Percentiles rank a stretch among this genome's conserved stretches.
Conservation (phyloP, 371 early-diverging fungal species). For the Haplosporangium sp. region DNA sequence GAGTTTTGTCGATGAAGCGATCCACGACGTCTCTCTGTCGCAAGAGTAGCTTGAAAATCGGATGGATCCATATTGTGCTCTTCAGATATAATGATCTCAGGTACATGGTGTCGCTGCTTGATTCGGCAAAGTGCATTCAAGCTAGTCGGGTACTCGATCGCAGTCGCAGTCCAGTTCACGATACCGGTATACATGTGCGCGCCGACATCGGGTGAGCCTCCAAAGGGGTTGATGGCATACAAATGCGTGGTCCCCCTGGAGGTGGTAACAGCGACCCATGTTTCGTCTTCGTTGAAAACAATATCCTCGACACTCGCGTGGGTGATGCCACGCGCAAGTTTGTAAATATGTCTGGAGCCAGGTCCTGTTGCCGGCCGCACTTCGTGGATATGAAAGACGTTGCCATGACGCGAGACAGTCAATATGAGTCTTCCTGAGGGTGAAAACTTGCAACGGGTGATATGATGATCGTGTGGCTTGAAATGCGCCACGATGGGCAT, state of each 20-base stretch:
- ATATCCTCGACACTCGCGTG: slow-evolving; percentile 81
- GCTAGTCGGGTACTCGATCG: slow-evolving; percentile 50
- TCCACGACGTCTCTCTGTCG: slow-evolving; percentile 28
- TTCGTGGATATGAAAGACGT: slow-evolving; percentile 79
- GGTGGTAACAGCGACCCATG: slow-evolving; percentile 84
- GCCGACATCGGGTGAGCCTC: slow-evolving; percentile 71
- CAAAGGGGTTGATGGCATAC: slow-evolving; percentile 78
- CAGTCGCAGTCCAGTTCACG: slow-evolving; percentile 53
- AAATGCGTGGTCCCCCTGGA: slow-evolving; percentile 84
- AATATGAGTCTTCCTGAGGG: slow-evolving; percentile 75
- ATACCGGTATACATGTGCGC: slow-evolving; percentile 64
- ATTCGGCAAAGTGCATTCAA: slow-evolving; percentile 63
- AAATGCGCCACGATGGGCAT: slow-evolving; percentile 75
- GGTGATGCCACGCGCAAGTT: slow-evolving; percentile 82
- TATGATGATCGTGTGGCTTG: slow-evolving; percentile 79
- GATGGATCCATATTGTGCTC: slow-evolving; percentile 9
- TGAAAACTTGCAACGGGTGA: slow-evolving; percentile 73
- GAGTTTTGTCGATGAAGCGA: slow-evolving; percentile 32
- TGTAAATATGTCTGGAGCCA: slow-evolving; percentile 70
- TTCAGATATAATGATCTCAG: slow-evolving; percentile 38
- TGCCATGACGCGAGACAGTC: slow-evolving; percentile 81
- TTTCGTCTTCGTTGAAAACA: slow-evolving; percentile 76
- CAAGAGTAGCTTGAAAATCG: not conserved
- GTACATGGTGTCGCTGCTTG: slow-evolving; percentile 60
- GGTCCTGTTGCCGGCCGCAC: slow-evolving; percentile 24